Evolutionary conservation across 1,284 basidiomycete genomes (phyloP), one percentile per base, ranked within the genome.

Genomic region (Tausonia pullulans): DNA sequence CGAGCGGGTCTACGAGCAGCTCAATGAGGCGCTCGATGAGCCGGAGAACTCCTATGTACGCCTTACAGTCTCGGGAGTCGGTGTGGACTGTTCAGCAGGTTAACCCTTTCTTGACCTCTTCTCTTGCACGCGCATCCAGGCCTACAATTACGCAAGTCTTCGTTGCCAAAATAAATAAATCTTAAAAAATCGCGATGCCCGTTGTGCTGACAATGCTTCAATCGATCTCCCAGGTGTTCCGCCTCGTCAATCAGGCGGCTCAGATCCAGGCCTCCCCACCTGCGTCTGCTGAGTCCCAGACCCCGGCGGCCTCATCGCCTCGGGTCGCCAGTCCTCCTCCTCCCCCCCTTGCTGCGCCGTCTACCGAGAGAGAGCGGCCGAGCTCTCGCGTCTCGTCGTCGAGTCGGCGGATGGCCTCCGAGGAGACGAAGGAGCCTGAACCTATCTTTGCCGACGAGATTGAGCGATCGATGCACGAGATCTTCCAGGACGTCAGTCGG

Each of bases 11-110:
- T 77, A 77, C 63, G 77, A 78, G 40, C 74, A 78, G 16, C 74
- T 79, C 43, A 63, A 63, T 59, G 68, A 69, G 11, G 60, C 58
- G 10, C 69, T 72, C 56, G 71, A 71, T 41, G 68, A 67, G n/a
- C 67, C 73, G 1, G 73, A 76, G 52, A 70, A 69, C 57, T 71
- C 71, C 44, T 72, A 64, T 44, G 65, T 78, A 75, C 67, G 72
- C 72, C n/a, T 27, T 76, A 76, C 67, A 71, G 27, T 77, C 44
- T 74, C 72, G 62, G 72, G 94, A 84, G 85, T 70, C 82, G 90
- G 77, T 86, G 87, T 74, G 83, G 40, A 69, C 8, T 53, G 43
- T 41, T 45, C 58, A 40, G 45, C 77, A 54, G 78, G 80, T 51
- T 78, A 11, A 45, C 74, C 80, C 50, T 85, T 85, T 8, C 82